Base-by-base conservation (phyloP, 2,329 filamentous ascomycete species). In the Lachnum nothofagi region DNA sequence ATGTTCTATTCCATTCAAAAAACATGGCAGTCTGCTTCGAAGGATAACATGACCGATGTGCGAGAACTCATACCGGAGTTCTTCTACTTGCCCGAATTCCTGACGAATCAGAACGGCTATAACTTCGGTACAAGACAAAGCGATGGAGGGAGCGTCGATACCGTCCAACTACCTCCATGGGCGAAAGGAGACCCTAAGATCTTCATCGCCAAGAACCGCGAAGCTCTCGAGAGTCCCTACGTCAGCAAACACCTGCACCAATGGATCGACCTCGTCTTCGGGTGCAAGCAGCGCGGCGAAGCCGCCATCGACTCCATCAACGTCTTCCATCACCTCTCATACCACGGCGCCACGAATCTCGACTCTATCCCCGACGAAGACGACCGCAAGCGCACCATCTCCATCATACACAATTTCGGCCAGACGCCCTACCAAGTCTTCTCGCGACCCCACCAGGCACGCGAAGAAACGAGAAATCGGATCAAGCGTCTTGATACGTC, bases 401-500 rank as follows among this genome's bases (percentile, higher is more conserved):
- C 89, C 27, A 95, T 96, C 58, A 97, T 98, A 60, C 91, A 98
- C 68, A 97, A 97, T 60, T 98, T 98, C 67, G 93, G 93, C 0
- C 93, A 98, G 67, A 98, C 94, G 1, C 93, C 94, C 1, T 87
- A 94, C 60, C 94, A 98, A 66, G 86, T 97, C 14, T 98, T 97
- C 66, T 79, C 82, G 38, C 85, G 85, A 50, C 76, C 86, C 10
- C 93, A 98, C 67, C 83, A 86, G 3, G 71, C 79, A n/a, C 80
- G 85, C 12, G 90, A 95, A 56, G 78, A 86, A 48, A 69, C 77
- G 4, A 73, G 79, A 19, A 79, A 82, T 46, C 82, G 81, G 4
- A 72, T 78, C 3, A 81, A 80, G 48, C 79, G 88, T 48, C 73
- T 98, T 0, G 91, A 98, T 65, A 86, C 81, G 0, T 79, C 85